Percentiles rank a stretch among this genome's conserved stretches.
Conservation (phyloP, 495 filamentous ascomycete genomes). For the Staphylotrichum longicolle region DNA sequence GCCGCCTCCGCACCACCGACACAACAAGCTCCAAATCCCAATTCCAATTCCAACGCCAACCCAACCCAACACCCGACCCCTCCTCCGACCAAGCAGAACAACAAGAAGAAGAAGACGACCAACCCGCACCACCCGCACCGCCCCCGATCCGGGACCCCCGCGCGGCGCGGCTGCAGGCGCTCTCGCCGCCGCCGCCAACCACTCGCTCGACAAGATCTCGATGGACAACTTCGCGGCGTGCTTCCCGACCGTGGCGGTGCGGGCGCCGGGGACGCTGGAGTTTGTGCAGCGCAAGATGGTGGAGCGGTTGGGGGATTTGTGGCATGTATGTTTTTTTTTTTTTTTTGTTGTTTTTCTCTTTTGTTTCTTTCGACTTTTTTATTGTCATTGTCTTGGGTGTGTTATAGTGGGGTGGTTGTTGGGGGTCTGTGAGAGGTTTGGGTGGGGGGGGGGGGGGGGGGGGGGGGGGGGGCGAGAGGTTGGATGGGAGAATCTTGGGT, state of each 20-base stretch:
- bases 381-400: not conserved
- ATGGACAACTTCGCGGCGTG: conserved; percentile 80
- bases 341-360: not conserved
- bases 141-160: conserved; percentile 69
- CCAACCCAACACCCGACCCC: not conserved
- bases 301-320: conserved; percentile 60
- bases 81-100: conserved; percentile 1
- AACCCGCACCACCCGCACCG: conserved; percentile 16
- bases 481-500: no score
- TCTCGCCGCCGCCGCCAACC: conserved; percentile 65
- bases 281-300: conserved; percentile 70
- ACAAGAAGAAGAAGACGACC: conserved; percentile 2
- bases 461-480: not conserved
- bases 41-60: no score
- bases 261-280: conserved; percentile 65
- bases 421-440: no score
- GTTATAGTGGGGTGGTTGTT: not conserved
- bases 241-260: conserved; percentile 76
- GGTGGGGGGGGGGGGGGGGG: no score
- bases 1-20: not conserved
- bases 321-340: conserved; percentile 39
- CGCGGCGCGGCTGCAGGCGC: conserved; percentile 65
- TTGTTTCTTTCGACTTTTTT: conserved; percentile 2
- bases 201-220: conserved; percentile 69
- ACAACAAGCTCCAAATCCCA: no score